phyloP scores from a whole-genome alignment of 805 yeast species.

The Debaryomyces castellii region DNA sequence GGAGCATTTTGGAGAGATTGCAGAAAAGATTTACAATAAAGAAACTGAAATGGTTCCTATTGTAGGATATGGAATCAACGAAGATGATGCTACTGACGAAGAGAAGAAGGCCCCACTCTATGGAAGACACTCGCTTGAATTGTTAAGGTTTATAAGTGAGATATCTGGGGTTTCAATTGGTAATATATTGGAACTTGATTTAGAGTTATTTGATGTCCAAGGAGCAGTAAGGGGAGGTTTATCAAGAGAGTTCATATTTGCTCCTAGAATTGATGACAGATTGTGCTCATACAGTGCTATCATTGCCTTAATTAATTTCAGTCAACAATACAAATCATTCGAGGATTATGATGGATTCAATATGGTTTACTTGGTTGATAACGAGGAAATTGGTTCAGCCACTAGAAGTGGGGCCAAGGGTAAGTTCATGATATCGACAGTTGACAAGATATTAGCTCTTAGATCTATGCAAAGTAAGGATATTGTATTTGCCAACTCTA shows the following conservation, averaged over 20 bases:
- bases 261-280: slow-evolving; percentile 85
- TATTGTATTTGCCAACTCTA: slow-evolving; percentile 28
- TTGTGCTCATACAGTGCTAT: slow-evolving; percentile 76
- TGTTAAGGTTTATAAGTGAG: slow-evolving; percentile 68
- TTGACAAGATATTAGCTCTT: slow-evolving; percentile 10
- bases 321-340: slow-evolving; percentile 13
- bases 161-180: slow-evolving; percentile 57
- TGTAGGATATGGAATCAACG: slow-evolving; percentile 50
- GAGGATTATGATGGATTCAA: slow-evolving; percentile 25
- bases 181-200: slow-evolving; percentile 67
- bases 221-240: slow-evolving; percentile 78
- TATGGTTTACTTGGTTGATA: slow-evolving; percentile 35
- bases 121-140: slow-evolving; percentile 65
- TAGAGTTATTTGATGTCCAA: slow-evolving; percentile 80
- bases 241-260: slow-evolving; percentile 70
- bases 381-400: slow-evolving; percentile 43
- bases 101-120: slow-evolving; percentile 63
- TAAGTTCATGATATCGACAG: slow-evolving; percentile 22
- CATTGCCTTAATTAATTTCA: slow-evolving; percentile 47
- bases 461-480: slow-evolving; percentile 3
- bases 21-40: slow-evolving; percentile 68
- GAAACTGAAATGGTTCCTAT: slow-evolving; percentile 82
- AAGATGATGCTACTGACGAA: slow-evolving; percentile 50
- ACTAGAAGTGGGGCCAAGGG: slow-evolving; percentile 42
- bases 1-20: slow-evolving; percentile 77